Conservation (phyloP, 169 alveolate species). For the Perkinsus olseni region DNA sequence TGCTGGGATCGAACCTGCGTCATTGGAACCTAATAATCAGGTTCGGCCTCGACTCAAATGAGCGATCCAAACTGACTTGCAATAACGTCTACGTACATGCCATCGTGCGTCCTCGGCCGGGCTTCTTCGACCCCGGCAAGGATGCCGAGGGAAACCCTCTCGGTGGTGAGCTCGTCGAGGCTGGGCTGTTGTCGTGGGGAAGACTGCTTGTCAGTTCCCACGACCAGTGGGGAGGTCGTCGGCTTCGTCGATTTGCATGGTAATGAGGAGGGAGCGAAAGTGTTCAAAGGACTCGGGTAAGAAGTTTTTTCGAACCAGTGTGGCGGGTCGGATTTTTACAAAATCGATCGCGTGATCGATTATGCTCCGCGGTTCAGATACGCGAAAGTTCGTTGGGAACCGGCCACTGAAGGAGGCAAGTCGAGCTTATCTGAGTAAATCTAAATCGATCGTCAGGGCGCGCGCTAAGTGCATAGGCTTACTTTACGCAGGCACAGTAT, state of each 20-base stretch:
- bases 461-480: not conserved
- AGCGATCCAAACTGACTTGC: not conserved
- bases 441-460: not conserved
- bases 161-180: not conserved
- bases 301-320: not conserved
- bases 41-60: not conserved
- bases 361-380: not conserved
- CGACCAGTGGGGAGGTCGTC: not conserved
- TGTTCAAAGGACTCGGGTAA: not conserved
- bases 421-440: not conserved
- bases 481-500: not conserved
- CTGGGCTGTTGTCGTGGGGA: not conserved
- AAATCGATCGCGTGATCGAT: not conserved
- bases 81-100: not conserved
- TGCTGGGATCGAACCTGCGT: not conserved
- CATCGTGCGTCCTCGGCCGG: not conserved
- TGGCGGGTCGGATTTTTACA: too few relatives aligned
- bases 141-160: not conserved
- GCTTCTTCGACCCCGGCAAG: not conserved
- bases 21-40: not conserved
- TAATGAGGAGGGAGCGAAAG: not conserved
- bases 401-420: not conserved
- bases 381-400: not conserved
- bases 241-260: not conserved
- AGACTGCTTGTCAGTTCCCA: not conserved